Percentiles rank a stretch among this genome's conserved stretches.
Conservation (phyloP, 257 asterid species). For the Nicotiana obtusifolia region DNA sequence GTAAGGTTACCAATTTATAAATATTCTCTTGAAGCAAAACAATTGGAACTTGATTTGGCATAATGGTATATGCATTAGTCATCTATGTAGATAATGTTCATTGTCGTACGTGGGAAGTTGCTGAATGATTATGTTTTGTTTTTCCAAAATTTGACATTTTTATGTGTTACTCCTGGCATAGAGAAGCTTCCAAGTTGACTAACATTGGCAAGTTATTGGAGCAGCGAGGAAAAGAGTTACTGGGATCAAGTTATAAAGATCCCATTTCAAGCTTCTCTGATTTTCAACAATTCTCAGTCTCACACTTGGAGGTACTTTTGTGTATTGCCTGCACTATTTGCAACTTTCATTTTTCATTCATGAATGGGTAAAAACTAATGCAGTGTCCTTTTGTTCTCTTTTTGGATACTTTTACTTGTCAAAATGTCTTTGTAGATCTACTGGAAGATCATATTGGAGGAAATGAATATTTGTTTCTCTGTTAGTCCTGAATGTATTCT, state of each 20-base stretch:
- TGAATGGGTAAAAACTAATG: neutral
- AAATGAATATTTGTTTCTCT: conserved; percentile 60
- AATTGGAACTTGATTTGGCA: neutral
- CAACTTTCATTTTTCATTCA: neutral
- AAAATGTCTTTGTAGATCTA: conserved; percentile 40
- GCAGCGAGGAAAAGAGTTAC: conserved; percentile 55
- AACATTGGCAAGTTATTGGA: conserved; percentile 78
- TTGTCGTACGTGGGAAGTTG: neutral
- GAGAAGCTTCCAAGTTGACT: conserved; percentile 52
- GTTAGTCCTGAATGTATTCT: conserved; percentile 72
- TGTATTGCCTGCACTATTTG: neutral
- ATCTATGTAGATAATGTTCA: neutral
- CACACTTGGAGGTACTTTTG: conserved; percentile 64
- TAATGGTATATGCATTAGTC: neutral
- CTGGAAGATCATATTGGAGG: conserved; percentile 63
- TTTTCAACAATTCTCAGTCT: conserved; percentile 80
- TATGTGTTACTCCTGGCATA: conserved; percentile 18
- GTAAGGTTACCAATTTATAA: too few relatives aligned
- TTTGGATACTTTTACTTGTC: neutral
- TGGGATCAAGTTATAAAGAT: conserved; percentile 67
- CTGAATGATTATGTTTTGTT: neutral
- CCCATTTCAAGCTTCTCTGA: conserved; percentile 67
- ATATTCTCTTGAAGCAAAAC: too few relatives aligned
- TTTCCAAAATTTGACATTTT: neutral
- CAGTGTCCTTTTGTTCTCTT: conserved; percentile 5